These are phyloP conservation scores for Penicillium psychrosexuale DNA, from an alignment of 2,329 filamentous ascomycete species.

Conservation along the genomic window DNA sequence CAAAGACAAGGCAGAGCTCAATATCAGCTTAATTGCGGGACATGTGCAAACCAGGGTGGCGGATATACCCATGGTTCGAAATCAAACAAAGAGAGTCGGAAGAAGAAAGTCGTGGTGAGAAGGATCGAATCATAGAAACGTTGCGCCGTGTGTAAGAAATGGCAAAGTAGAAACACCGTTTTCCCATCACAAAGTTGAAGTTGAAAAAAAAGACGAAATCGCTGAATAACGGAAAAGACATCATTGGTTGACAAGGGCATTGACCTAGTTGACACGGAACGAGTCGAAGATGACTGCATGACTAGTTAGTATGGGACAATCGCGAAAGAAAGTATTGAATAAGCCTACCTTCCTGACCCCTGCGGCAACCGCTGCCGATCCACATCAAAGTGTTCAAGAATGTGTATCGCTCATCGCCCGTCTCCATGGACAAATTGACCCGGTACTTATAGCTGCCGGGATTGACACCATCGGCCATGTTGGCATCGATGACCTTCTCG, in stretches of 20 bases:
- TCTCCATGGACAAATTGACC: slow-evolving; percentile 49
- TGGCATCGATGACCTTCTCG: slow-evolving; percentile 47
- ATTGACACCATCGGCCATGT: slow-evolving; percentile 46
- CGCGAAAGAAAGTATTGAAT: neutral
- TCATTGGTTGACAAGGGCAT: slow-evolving; percentile 2
- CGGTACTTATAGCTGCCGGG: slow-evolving; percentile 51
- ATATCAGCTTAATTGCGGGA: neutral
- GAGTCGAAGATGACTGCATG: slow-evolving; percentile 36
- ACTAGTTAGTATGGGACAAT: slow-evolving; percentile 6
- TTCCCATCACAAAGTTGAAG: slow-evolving; percentile 17
- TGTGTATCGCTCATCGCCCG: slow-evolving; percentile 49
- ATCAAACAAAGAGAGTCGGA: slow-evolving; percentile 1
- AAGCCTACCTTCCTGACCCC: slow-evolving; percentile 44
- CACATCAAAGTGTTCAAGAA: slow-evolving; percentile 52
- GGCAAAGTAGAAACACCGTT: slow-evolving; percentile 22
- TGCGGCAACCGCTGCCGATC: slow-evolving; percentile 49
- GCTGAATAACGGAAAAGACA: slow-evolving; percentile 23
- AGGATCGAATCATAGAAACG: slow-evolving; percentile 9
- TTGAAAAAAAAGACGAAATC: slow-evolving; percentile 8
- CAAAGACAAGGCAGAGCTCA: neutral
- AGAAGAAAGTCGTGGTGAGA: slow-evolving; percentile 1
- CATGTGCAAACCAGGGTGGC: neutral
- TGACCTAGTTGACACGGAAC: slow-evolving; percentile 36
- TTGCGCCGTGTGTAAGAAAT: slow-evolving; percentile 11
- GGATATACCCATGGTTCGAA: neutral